phyloP scores from a whole-genome alignment of 768 basidiomycete species.

The Tylopilus rubrobrunneus region DNA sequence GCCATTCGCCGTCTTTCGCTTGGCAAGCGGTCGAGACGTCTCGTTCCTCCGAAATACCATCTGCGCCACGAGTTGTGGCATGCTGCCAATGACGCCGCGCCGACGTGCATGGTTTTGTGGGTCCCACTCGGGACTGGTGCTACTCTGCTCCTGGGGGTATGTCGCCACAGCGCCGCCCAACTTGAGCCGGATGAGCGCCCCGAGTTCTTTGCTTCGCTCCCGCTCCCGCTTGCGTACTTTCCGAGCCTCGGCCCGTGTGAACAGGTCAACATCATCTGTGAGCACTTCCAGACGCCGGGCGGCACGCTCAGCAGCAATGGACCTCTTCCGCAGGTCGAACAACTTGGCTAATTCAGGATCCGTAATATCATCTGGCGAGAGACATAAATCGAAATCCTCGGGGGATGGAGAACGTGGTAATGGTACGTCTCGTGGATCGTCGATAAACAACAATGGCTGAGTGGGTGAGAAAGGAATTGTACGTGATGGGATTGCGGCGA shows the following conservation, averaged over 20 bases:
- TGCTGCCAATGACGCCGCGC: conserved; percentile 24
- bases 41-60: conserved; percentile 46
- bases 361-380: conserved; percentile 28
- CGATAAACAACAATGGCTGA: conserved; percentile 40
- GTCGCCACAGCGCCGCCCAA: conserved; percentile 30
- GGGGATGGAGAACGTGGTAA: conserved; percentile 42
- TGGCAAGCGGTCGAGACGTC: conserved; percentile 35
- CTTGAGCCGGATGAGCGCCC: conserved; percentile 54
- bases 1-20: conserved; percentile 25
- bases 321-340: conserved; percentile 38
- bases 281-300: conserved; percentile 30
- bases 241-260: conserved; percentile 40
- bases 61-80: conserved; percentile 44
- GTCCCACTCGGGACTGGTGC: conserved; percentile 18
- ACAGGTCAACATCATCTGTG: conserved; percentile 36
- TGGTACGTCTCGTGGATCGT: conserved; percentile 36
- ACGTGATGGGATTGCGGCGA: not conserved
- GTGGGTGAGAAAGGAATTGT: conserved; percentile 14
- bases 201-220: conserved; percentile 54
- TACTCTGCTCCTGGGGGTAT: conserved; percentile 20
- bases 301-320: conserved; percentile 31
- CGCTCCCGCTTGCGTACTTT: conserved; percentile 46
- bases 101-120: conserved; percentile 16
- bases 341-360: conserved; percentile 39
- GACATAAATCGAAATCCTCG: conserved; percentile 37